Evolutionary conservation across 345 rosid species (phyloP), one percentile per base, ranked within the genome.

Genomic region (Stellera chamaejasme): DNA sequence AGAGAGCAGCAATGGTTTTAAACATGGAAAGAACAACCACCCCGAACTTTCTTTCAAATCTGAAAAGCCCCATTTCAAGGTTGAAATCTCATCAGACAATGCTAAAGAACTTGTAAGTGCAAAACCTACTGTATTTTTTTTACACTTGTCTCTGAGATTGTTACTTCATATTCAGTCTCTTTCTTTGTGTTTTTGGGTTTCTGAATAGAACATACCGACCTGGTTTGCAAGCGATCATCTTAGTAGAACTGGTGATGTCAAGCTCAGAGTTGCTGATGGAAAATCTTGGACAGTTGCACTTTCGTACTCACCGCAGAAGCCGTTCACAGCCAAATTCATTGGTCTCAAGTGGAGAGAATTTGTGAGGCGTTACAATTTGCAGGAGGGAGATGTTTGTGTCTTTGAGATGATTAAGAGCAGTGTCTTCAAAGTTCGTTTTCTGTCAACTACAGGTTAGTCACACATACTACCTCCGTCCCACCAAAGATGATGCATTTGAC

Each of bases 41-140:
- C 23, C 23, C 1, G 23, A 19, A 19, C 23, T 0, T 19, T 19
- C 52, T 49, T 60, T 59, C 45, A 48, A 54, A 49, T 48, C 62
- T 36, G 45, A 50, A 25, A 67, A 61, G 10, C 71, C 66, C 5
- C 51, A 43, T 50, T 67, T 56, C 43, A 26, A 32, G 32, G 19
- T 50, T 56, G 48, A 23, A 42, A 50, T 67, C 57, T 66, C 9
- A 27, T 62, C 66, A 50, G 5, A 15, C 2, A 15, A 0, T 60
- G 61, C 52, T 66, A 55, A 60, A 55, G 16, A 59, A 52, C 27
- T 44, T 16, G 41, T 23, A 25, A 44, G 45, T n/a, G 14, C 13
- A 19, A 32, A 16, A 2, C 11, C 10, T 11, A 16, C 10, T 19
- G 23, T 19, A 19, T 19, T 19, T 19, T 19, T 19, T 16, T 50